Conservation (phyloP, 805 yeast genomes). For the Ogataea glucozyma region DNA sequence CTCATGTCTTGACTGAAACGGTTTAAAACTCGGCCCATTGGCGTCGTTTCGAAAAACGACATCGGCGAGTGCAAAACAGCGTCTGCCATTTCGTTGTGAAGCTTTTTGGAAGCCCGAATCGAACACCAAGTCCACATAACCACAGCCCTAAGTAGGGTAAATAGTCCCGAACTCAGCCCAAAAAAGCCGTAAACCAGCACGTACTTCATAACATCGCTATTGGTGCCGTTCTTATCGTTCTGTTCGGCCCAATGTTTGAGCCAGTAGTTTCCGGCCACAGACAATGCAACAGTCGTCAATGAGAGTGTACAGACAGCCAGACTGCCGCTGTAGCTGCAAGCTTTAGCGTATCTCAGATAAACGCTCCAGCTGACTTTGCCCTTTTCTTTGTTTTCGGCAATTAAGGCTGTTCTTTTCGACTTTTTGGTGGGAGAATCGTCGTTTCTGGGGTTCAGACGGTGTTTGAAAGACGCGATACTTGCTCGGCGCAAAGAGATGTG, state of each 20-base stretch:
- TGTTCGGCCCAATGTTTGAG: constrained; percentile 68
- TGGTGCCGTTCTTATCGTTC: constrained; percentile 44
- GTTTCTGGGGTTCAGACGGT: too few relatives aligned
- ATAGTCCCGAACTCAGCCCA: constrained; percentile 53
- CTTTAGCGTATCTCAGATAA: constrained; percentile 55
- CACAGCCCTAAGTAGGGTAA: constrained; percentile 47
- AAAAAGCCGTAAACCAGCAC: constrained; percentile 56
- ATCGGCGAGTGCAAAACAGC: constrained; percentile 60
- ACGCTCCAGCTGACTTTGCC: constrained; percentile 60
- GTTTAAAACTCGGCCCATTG: constrained; percentile 64
- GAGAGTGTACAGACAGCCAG: constrained; percentile 39
- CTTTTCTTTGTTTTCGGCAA: constrained; percentile 52
- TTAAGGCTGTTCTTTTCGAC: constrained; percentile 45
- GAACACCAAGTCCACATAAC: constrained; percentile 53
- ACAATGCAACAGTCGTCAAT: constrained; percentile 29
- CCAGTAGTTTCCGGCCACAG: constrained; percentile 57
- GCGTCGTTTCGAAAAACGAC: constrained; percentile 69
- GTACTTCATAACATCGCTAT: constrained; percentile 45
- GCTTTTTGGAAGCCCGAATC: constrained; percentile 52
- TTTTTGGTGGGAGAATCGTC: constrained; percentile 28
- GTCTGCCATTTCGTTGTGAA: constrained; percentile 59
- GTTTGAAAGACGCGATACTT: constrained; percentile 59
- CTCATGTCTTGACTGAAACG: constrained; percentile 65
- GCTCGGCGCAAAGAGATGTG: constrained; percentile 53
- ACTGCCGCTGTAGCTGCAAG: constrained; percentile 57